Base-by-base conservation (phyloP, 2,329 filamentous ascomycete genomes). In the Colletotrichum filicis region DNA sequence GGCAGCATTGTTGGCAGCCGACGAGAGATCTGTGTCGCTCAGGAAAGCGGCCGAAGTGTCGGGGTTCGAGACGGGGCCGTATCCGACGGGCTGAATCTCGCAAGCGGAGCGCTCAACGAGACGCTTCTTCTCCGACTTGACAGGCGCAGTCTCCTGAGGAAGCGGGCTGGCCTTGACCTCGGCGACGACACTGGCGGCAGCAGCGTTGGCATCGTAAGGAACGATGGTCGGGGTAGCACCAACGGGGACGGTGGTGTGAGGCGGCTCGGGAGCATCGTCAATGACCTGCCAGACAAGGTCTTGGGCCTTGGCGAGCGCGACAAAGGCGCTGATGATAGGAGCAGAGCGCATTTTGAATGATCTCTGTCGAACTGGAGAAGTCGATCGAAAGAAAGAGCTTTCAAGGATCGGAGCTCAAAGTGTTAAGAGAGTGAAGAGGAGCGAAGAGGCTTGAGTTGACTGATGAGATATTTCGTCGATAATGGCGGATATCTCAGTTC, bases 141-240 rank as follows among this genome's bases (percentile, higher is more conserved):
- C 42, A 12, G 60, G 42, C 1, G 60, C 26, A 28, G 60, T 63
- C 16, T 19, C 61, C 46, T 63, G 61, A 5, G 46, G 61, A 30
- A 63, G 61, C 2, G 61, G 61, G 12, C 46, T 63, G 28, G 61
- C 61, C 42, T 52, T 63, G 46, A 63, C 61, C 35, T 63, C 61
- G 26, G 61, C 35, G 7, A 46, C 35, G 26, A 63, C 46, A 22
- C 61, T 53, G 19, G 61, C 61, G 1, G 61, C 61, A 12, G 61
- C 61, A 4, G 61, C 61, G 42, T 46, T 46, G 16, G 42, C 42
- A 46, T 46, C 42, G 42, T 46, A 46, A 16, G 42, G 42, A 19
- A 46, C 14, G 19, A 46, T 3, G 2, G 42, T 46, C 5, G 42
- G 42, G 7, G 42, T 0, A 46, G 42, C 42, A 19, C 42, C 42